These are phyloP conservation scores for Jackrogersella minutella DNA, from an alignment of 495 filamentous ascomycete species.

Conservation along the genomic window DNA sequence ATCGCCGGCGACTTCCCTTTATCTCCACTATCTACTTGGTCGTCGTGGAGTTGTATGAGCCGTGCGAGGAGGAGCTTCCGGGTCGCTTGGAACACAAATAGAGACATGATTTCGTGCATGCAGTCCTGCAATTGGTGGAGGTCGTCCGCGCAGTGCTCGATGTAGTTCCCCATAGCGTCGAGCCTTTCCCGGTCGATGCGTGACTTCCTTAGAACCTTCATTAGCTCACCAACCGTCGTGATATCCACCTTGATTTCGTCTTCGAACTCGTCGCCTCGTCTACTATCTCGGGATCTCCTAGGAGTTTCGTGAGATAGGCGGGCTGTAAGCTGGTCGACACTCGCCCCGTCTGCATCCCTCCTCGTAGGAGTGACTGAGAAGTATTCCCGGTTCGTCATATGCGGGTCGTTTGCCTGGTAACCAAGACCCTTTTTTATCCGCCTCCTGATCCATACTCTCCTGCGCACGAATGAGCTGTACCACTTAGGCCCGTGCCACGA, in stretches of 20 bases:
- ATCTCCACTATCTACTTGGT: slow-evolving; percentile 49
- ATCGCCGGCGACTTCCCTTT: slow-evolving; percentile 36
- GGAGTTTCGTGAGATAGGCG: slow-evolving; percentile 42
- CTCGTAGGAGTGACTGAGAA: slow-evolving; percentile 73
- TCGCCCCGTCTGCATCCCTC: background rate
- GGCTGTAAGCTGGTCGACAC: slow-evolving; percentile 17
- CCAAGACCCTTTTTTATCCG: slow-evolving; percentile 69
- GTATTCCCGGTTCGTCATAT: slow-evolving; percentile 82
- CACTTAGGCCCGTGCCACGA: slow-evolving; percentile 92
- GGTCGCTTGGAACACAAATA: slow-evolving; percentile 90
- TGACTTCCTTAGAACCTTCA: slow-evolving; percentile 64
- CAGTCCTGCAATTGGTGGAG: slow-evolving; percentile 75
- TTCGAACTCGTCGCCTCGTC: slow-evolving; percentile 40
- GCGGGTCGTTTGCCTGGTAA: slow-evolving; percentile 53
- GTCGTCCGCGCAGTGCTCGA: slow-evolving; percentile 81
- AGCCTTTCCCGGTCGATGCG: slow-evolving; percentile 92
- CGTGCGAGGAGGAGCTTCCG: slow-evolving; percentile 75
- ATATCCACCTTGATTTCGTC: slow-evolving; percentile 31
- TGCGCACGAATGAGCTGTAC: slow-evolving; percentile 90
- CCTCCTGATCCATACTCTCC: slow-evolving; percentile 87
- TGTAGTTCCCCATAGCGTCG: slow-evolving; percentile 78
- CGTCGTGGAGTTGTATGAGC: slow-evolving; percentile 69
- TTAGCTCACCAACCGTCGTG: slow-evolving; percentile 44
- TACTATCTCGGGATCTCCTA: slow-evolving; percentile 50
- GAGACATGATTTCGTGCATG: slow-evolving; percentile 84